Evolutionary conservation across 805 yeast genomes (phyloP), one percentile per base, ranked within the genome.

Genomic region (Nadsonia fulvescens): DNA sequence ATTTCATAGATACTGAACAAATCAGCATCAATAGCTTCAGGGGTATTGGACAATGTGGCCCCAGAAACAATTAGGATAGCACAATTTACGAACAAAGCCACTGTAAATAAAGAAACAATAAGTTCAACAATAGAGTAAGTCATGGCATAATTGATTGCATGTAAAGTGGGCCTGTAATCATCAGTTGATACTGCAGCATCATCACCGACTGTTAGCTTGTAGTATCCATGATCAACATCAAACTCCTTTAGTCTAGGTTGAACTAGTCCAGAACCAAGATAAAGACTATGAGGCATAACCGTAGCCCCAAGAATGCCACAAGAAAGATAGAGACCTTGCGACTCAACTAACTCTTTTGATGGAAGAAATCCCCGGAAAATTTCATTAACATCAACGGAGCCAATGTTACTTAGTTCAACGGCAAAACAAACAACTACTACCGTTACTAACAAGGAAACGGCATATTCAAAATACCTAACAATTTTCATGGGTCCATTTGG

Each of bases 301-400:
- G 93, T 82, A 7, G 94, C 93, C 13, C 94, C 94, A 28, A 81
- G 56, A 25, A 82, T 77, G 14, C 92, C 93, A 37, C 83, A 57
- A 13, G 86, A 67, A 12, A 79, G 53, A 42, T 71, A 81, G 15
- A 77, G 50, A 0, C 92, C 89, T 41, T 64, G 61, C 41, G 62
- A 66, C 38, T 69, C 70, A 14, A 56, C 49, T 29, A 68, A 56
- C 28, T 67, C 59, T n/a, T 44, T 49, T 7, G 68, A 61, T 1
- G 95, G 95, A 11, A 79, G 40, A 38, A 73, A 77, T 0, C 93
- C 93, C 36, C 53, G 49, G 25, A 65, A 46, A 4, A 82, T 61
- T 4, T 57, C 64, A 22, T 51, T 44, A 11, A 66, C 55, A 21
- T 70, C 52, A 2, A 66, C 66, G 4, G 70, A 63, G 17, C 43